Conservation (phyloP, 305 asterid genomes). For the Solanum aculeatissimum region DNA sequence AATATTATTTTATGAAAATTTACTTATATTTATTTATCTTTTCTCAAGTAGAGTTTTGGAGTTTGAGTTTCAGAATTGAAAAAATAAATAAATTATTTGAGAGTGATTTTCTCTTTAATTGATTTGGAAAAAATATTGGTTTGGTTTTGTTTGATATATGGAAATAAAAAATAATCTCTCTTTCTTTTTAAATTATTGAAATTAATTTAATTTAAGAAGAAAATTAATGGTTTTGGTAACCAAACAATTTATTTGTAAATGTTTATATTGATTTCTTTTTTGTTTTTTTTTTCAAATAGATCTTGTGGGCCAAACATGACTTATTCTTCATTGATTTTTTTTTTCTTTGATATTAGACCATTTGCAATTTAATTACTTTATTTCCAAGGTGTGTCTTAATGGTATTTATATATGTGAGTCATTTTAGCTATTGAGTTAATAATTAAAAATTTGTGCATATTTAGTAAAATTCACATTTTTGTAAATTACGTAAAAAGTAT, state of each 20-base stretch:
- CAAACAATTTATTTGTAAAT: not conserved
- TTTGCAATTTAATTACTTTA: not conserved
- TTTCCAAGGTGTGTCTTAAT: not conserved
- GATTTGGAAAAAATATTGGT: not conserved
- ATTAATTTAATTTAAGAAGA: not conserved
- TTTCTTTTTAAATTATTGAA: not conserved
- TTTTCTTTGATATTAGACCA: not conserved
- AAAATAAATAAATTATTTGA: too few relatives aligned
- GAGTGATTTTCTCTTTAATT: not conserved
- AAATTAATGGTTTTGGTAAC: not conserved
- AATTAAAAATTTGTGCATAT: not conserved
- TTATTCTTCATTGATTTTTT: not conserved
- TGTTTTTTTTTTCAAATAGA: not conserved
- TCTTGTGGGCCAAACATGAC: not conserved
- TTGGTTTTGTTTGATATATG: not conserved
- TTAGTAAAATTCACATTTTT: too few relatives aligned
- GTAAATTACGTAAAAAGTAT: too few relatives aligned
- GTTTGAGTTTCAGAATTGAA: not conserved
- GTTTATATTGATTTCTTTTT: not conserved
- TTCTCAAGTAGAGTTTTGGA: not conserved
- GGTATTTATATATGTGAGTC: accelerated
- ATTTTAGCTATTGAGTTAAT: not conserved
- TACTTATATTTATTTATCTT: not conserved
- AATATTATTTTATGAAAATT: not conserved
- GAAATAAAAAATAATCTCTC: not conserved